phyloP scores from a whole-genome alignment of 306 rosid species.

The Styphnolobium japonicum region DNA sequence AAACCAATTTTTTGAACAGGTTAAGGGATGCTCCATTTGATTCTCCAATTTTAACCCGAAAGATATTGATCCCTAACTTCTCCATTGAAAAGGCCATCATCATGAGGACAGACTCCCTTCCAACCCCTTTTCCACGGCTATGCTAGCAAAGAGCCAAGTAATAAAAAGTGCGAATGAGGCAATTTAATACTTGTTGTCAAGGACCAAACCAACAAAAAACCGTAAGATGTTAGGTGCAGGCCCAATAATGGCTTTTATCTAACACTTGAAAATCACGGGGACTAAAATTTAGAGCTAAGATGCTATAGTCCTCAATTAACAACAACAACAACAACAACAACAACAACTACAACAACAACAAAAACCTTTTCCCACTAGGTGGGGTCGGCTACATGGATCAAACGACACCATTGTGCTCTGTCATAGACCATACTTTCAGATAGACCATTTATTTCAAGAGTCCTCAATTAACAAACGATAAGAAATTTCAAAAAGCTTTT shows the following conservation, averaged over 20 bases:
- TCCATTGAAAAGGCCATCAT: slow-evolving; percentile 82
- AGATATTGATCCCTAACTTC: slow-evolving; percentile 58
- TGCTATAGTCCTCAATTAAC: background rate
- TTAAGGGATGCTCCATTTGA: slow-evolving; percentile 74
- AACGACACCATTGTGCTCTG: too few relatives aligned
- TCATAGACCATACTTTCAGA: too few relatives aligned
- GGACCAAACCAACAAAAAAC: slow-evolving; percentile 10
- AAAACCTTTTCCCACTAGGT: too few relatives aligned
- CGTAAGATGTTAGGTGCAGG: background rate
- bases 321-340: too few relatives aligned
- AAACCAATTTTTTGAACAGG: slow-evolving; percentile 77
- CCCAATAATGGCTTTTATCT: background rate
- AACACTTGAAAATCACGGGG: background rate
- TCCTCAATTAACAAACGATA: background rate
- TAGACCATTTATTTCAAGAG: too few relatives aligned
- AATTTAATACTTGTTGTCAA: slow-evolving; percentile 6
- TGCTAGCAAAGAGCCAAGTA: slow-evolving; percentile 49
- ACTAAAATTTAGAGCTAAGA: background rate
- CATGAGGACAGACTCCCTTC: slow-evolving; percentile 72
- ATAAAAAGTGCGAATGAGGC: slow-evolving; percentile 20
- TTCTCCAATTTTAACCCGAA: slow-evolving; percentile 81
- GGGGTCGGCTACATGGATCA: too few relatives aligned
- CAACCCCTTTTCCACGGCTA: slow-evolving; percentile 90
- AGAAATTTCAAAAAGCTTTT: background rate
- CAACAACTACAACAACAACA: too few relatives aligned